Evolutionary conservation across 1,284 basidiomycete genomes (phyloP), one percentile per base, ranked within the genome.

Genomic region (Ceratobasidium sp.): DNA sequence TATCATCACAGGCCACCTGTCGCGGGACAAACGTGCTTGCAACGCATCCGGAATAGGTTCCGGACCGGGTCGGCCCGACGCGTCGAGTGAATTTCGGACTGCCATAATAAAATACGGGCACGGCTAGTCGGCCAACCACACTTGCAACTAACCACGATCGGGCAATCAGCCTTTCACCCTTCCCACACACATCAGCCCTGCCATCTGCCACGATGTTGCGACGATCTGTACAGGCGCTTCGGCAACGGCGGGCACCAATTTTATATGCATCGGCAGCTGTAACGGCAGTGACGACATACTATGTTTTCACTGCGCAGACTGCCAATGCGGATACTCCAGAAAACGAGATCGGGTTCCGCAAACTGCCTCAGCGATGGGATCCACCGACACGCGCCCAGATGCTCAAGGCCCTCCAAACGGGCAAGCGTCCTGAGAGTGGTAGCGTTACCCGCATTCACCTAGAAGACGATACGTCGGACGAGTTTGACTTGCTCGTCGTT

Each of bases 401-500:
- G 60, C 39, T 66, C 50, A 54, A 46, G 36, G 60, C 60, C 8
- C 60, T 66, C 50, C 60, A 66, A 27, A 44, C 60, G 1, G 60
- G 60, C n/a, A 66, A 66, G 41, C 60, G 49, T 16, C 49, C 60
- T 2, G 47, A 50, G 23, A 27, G 21, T 9, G 60, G 60, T 2
- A 54, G 60, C 41, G 41, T 66, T 30, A 54, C 39, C 23, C 60
- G 60, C n/a, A 42, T 66, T 23, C 36, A 27, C 60, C 49, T 36
- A 42, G 50, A n/a, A 2, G 60, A 66, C 25, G 60, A 66, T 25
- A n/a, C 25, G 1, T 44, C 33, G 47, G 82, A 85, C 13, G 84
- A 86, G 73, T 90, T 91, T 71, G 93, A 93, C 76, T 79, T 98
- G 71, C 82, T 97, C 46, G 81, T 98, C 71, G 87, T 98, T 62